Evolutionary conservation across 805 yeast species (phyloP), one percentile per base, ranked within the genome.

Genomic region (Wickerhamomyces chaumierensis): DNA sequence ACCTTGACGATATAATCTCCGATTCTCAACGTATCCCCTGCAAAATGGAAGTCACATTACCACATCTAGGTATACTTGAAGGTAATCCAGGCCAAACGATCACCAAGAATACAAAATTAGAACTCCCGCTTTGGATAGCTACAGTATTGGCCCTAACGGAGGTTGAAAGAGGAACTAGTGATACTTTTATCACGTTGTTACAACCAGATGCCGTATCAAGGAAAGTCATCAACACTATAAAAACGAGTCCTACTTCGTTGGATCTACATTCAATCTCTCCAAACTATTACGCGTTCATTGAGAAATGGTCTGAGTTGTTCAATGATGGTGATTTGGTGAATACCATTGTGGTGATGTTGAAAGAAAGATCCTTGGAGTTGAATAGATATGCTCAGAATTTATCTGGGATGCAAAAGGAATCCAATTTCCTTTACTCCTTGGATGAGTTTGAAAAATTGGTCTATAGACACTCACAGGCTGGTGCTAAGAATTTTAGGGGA

Each of bases 181-280:
- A 7, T 9, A 21, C 6, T 21, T 83, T 85, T 48, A 64, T 85
- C 5, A 79, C 75, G 36, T 63, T 87, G 39, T 60, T 74, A 19
- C 76, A 73, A 36, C 97, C 97, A 1, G 82, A 77, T 3, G 75
- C 78, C 32, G 69, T 87, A 39, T 65, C 73, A 18, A 53, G 63
- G 8, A 74, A 73, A 41, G 87, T 87, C 17, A 57, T 82, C 23
- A 88, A 87, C 52, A 94, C 95, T 28, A 77, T 88, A 36, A 84
- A 82, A 52, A 69, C 94, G 1, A 81, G 75, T 44, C 74, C 94
- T 1, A 56, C 56, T 1, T 61, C 71, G 16, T 64, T 86, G n/a
- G 90, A 85, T 51, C 53, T 85, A 20, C 81, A 81, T 45, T 57
- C 76, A 2, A 70, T 80, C 29, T 63, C 71, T 38, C 72, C 87